Evolutionary conservation across 73 alveolate species (phyloP).

Genomic region (Tetrahymena malaccensis): DNA sequence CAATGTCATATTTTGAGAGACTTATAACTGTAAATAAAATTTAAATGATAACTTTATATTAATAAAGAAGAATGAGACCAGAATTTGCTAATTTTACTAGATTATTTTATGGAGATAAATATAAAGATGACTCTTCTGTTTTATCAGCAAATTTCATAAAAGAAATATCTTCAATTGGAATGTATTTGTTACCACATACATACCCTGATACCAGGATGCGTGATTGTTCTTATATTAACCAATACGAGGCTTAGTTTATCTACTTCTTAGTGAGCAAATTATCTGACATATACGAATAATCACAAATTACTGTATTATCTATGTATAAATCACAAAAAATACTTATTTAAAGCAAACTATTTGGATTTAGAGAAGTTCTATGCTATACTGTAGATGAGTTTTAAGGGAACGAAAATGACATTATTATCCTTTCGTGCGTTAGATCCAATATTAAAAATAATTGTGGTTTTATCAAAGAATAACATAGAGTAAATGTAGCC

Average conservation of each 20-base stretch:
- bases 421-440: slow-evolving; percentile 71
- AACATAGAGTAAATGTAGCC: slow-evolving; percentile 83
- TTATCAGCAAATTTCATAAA: not conserved
- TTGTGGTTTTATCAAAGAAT: slow-evolving; percentile 62
- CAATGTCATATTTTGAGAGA: slow-evolving; percentile 81
- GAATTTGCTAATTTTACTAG: slow-evolving; percentile 71
- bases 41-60: slow-evolving; percentile 35
- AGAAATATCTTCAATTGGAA: slow-evolving; percentile 35
- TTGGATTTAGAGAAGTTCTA: slow-evolving; percentile 4
- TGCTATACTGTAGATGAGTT: slow-evolving; percentile 76
- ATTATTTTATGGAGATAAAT: slow-evolving; percentile 52
- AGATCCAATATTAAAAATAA: slow-evolving; percentile 56
- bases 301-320: slow-evolving; percentile 64
- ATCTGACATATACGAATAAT: slow-evolving; percentile 35
- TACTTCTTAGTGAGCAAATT: slow-evolving; percentile 50
- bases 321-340: slow-evolving; percentile 52
- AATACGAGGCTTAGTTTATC: slow-evolving; percentile 61
- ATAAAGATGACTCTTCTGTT: slow-evolving; percentile 37
- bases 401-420: slow-evolving; percentile 88
- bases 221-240: slow-evolving; percentile 52
- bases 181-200: slow-evolving; percentile 64
- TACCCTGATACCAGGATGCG: slow-evolving; percentile 46
- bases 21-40: slow-evolving; percentile 49
- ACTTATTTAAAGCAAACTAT: slow-evolving; percentile 9
- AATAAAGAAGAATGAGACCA: slow-evolving; percentile 86